Conservation (phyloP, 177 flowering plant species). For the Tripterygium wilfordii region DNA sequence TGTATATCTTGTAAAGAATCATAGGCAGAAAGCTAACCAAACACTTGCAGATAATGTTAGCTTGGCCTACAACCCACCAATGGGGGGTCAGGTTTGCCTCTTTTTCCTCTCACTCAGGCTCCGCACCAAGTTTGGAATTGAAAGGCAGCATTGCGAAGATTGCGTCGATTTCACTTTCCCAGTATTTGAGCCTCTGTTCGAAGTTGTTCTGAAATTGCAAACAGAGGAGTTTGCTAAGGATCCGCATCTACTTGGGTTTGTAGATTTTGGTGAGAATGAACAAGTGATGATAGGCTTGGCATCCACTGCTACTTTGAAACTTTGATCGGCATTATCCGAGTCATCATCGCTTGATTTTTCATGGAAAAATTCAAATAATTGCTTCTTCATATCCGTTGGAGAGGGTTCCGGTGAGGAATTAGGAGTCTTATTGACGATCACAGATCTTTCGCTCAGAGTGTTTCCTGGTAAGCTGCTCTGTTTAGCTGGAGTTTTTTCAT, state of each 20-base stretch:
- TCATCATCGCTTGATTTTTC: constrained; percentile 15
- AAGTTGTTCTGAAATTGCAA: neutral
- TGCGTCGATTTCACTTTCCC: constrained; percentile 21
- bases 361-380: constrained; percentile 21
- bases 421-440: neutral
- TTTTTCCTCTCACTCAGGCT: constrained; percentile 32
- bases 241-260: constrained; percentile 6
- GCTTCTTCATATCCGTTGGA: constrained; percentile 17
- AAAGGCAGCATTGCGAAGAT: constrained; percentile 30
- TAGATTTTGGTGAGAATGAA: constrained; percentile 7
- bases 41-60: too few species aligned
- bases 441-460: neutral
- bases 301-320: neutral
- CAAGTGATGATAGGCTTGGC: neutral
- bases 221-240: constrained; percentile 2
- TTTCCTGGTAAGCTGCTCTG: constrained; percentile 12
- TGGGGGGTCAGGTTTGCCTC: constrained; percentile 7
- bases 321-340: constrained; percentile 1
- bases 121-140: constrained; percentile 24
- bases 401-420: constrained; percentile 2
- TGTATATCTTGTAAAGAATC: too few species aligned
- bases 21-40: too few species aligned
- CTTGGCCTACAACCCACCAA: constrained; percentile 1
- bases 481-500: constrained; percentile 17
- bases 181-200: constrained; percentile 1